These are phyloP conservation scores for Erodium moschatum DNA, from an alignment of 441 rosid species.

Conservation along the genomic window DNA sequence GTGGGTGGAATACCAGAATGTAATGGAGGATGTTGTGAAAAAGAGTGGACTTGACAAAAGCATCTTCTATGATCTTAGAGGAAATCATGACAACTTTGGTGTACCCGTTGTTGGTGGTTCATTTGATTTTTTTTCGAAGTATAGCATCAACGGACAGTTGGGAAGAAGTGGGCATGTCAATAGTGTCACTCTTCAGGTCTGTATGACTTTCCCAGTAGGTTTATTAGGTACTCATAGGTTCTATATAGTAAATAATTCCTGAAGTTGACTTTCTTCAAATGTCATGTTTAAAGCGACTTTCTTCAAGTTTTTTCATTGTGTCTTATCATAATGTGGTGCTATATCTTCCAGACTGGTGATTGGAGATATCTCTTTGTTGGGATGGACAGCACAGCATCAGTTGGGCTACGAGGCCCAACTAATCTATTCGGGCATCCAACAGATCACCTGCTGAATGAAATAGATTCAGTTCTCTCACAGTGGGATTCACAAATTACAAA, in stretches of 20 bases:
- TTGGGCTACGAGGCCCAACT: constrained; percentile 83
- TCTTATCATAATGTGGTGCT: constrained; percentile 21
- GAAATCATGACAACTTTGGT: constrained; percentile 90
- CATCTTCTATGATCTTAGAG: constrained; percentile 80
- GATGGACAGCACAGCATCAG: constrained; percentile 63
- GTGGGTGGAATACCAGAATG: constrained; percentile 66
- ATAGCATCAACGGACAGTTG: constrained; percentile 67
- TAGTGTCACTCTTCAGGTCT: constrained; percentile 65
- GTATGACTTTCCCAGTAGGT: constrained; percentile 19
- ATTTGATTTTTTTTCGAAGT: constrained; percentile 67
- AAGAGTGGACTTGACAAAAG: constrained; percentile 59
- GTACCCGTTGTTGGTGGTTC: constrained; percentile 53
- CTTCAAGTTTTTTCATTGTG: not conserved
- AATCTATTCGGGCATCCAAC: constrained; percentile 92
- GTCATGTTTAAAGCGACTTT: not conserved
- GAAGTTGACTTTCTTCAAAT: not conserved
- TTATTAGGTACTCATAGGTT: not conserved
- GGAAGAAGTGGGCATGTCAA: constrained; percentile 51
- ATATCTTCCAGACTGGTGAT: constrained; percentile 40
- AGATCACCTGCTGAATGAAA: constrained; percentile 48
- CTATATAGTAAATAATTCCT: not conserved
- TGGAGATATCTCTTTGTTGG: constrained; percentile 70
- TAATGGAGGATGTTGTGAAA: constrained; percentile 54
- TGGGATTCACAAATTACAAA: constrained; percentile 55
- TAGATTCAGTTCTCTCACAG: constrained; percentile 59